Evolutionary conservation across 768 basidiomycete species (phyloP).

Genomic region (Suillus occidentalis): DNA sequence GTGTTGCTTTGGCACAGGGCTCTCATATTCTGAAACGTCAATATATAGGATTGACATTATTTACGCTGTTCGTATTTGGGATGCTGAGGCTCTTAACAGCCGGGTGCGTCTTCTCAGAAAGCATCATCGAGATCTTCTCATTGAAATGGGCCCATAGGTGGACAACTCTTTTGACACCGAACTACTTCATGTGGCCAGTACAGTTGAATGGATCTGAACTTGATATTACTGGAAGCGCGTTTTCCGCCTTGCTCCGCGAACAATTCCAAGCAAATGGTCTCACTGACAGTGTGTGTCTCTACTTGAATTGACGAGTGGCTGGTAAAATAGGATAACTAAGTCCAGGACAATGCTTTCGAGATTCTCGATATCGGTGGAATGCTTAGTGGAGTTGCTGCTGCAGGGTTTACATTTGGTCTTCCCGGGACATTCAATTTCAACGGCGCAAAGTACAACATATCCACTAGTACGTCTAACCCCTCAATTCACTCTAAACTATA

Average conservation of each 20-base stretch:
- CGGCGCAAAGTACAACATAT: slow-evolving; percentile 18
- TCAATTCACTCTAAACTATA: neutral
- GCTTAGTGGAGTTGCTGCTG: slow-evolving; percentile 13
- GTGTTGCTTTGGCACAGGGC: slow-evolving; percentile 9
- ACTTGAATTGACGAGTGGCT: neutral
- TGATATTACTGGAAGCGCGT: slow-evolving; percentile 6
- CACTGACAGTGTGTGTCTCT: neutral
- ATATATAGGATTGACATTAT: neutral
- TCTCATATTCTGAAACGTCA: neutral
- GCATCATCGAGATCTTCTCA: neutral
- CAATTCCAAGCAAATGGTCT: neutral
- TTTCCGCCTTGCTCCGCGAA: slow-evolving; percentile 1
- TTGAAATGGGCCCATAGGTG: slow-evolving; percentile 7
- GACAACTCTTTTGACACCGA: slow-evolving; percentile 15
- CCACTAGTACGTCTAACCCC: neutral
- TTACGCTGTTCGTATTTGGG: slow-evolving; percentile 5
- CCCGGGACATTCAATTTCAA: slow-evolving; percentile 18
- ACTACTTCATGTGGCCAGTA: neutral
- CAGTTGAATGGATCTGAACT: slow-evolving; percentile 8
- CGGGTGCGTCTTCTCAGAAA: neutral
- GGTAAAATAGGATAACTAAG: neutral
- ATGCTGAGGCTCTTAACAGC: slow-evolving; percentile 9
- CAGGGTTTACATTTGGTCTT: slow-evolving; percentile 7
- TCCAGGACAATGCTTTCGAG: slow-evolving; percentile 6
- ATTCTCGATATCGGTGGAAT: slow-evolving; percentile 10